Conservation (phyloP, 2,329 filamentous ascomycete genomes). For the Fusarium sororula region DNA sequence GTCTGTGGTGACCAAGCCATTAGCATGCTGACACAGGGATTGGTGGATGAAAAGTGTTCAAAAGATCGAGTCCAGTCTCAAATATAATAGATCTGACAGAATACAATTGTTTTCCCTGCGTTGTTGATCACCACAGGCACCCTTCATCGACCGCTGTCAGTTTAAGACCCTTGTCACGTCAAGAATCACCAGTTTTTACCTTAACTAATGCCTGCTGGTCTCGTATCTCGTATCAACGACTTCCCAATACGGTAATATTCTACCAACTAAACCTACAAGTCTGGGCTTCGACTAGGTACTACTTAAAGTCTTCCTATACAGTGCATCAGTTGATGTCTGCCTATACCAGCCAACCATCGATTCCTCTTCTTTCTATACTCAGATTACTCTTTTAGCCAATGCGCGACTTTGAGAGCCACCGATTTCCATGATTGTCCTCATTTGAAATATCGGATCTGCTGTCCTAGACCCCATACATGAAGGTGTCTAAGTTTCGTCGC, state of each 20-base stretch:
- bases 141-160: background rate
- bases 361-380: background rate
- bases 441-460: background rate
- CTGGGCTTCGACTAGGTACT: background rate
- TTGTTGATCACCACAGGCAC: background rate
- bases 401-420: background rate
- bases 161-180: slow-evolving; percentile 1
- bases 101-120: background rate
- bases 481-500: background rate
- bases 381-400: background rate
- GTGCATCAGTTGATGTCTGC: background rate
- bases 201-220: slow-evolving; percentile 7
- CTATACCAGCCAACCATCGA: slow-evolving; percentile 11
- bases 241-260: background rate
- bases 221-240: slow-evolving; percentile 31
- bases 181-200: background rate
- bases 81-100: background rate
- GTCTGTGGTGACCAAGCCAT: background rate
- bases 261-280: background rate
- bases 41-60: background rate
- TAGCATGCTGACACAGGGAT: background rate
- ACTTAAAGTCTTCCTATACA: background rate
- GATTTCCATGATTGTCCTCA: background rate
- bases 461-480: background rate
- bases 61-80: background rate